Percentiles rank a stretch among this genome's conserved stretches.
These are phyloP conservation scores for Phylloporus sp. DNA, from an alignment of 1,284 basidiomycete species.

Conservation along the genomic window DNA sequence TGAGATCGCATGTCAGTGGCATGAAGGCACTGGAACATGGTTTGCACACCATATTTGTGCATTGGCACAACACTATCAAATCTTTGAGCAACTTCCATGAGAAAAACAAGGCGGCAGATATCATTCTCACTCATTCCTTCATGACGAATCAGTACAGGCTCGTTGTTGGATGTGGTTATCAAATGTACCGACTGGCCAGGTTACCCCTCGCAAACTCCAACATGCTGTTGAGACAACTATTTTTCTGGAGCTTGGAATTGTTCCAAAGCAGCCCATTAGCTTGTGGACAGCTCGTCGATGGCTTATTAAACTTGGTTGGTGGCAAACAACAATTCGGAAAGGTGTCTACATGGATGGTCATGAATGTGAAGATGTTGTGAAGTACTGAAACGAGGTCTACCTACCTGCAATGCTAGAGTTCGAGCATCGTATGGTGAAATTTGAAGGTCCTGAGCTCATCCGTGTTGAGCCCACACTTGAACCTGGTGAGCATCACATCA, in stretches of 20 bases:
- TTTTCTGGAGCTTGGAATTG: neutral
- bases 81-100: neutral
- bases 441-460: neutral
- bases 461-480: neutral
- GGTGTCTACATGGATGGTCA: neutral
- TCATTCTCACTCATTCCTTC: neutral
- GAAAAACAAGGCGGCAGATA: neutral
- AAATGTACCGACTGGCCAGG: neutral
- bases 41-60: neutral
- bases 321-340: neutral
- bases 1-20: neutral
- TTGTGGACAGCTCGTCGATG: neutral
- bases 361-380: neutral
- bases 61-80: neutral
- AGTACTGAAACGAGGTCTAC: neutral
- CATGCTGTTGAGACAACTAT: neutral
- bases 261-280: neutral
- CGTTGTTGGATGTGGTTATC: neutral
- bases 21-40: neutral
- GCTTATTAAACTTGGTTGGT: neutral
- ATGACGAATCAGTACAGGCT: neutral
- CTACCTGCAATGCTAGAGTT: neutral
- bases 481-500: neutral
- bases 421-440: neutral
- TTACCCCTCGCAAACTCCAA: neutral